Base-by-base conservation (phyloP, 1,284 basidiomycete genomes). In the Phylloporus sp. region DNA sequence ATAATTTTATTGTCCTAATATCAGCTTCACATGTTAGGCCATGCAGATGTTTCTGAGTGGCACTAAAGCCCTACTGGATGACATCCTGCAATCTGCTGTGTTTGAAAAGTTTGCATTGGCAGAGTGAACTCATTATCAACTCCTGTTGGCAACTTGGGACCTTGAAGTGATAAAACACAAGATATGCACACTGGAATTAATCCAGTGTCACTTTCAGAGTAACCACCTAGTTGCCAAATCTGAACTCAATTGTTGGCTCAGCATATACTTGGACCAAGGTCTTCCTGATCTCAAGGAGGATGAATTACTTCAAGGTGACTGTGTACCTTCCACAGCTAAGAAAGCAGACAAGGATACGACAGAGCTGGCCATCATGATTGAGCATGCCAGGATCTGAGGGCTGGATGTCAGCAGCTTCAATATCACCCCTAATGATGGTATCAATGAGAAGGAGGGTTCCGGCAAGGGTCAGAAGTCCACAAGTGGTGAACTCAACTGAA, bases 271-370 rank as follows among this genome's bases (percentile, higher is more conserved):
- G 0, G 44, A 58, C 32, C 46, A 34, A 32, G 63, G 56, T 4
- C 46, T 64, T 3, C 10, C 50, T 22, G 63, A 49, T 10, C 59
- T 54, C 51, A 54, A 17, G 50, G 59, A 61, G 2, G 56, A 62
- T 2, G 46, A 39, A 10, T 46, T 58, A 1, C 50, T 42, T 44
- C 58, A 54, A n/a, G n/a, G n/a, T n/a, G n/a, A n/a, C n/a, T n/a
- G n/a, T n/a, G n/a, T n/a, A n/a, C n/a, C n/a, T n/a, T n/a, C n/a
- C n/a, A n/a, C n/a, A n/a, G n/a, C n/a, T n/a, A n/a, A n/a, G n/a
- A n/a, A n/a, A n/a, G n/a, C n/a, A n/a, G n/a, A n/a, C n/a, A n/a
- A n/a, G n/a, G n/a, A n/a, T n/a, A n/a, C n/a, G n/a, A n/a, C n/a
- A n/a, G n/a, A n/a, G n/a, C n/a, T n/a, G n/a, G n/a, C n/a, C n/a